These are phyloP conservation scores for Echinosophora koreensis DNA, from an alignment of 306 rosid species.

Conservation along the genomic window DNA sequence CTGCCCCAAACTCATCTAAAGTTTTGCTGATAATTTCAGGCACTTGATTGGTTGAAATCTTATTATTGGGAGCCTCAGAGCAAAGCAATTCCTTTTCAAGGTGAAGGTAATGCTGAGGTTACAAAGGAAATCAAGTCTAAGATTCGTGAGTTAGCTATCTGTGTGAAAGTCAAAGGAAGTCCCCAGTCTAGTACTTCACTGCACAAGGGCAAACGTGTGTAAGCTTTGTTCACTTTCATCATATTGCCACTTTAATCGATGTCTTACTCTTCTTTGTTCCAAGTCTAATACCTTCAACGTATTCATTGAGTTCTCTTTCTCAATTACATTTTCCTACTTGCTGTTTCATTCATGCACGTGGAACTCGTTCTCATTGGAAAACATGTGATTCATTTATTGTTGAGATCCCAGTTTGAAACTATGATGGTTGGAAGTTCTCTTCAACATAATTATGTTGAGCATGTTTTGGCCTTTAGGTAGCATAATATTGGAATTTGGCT, in stretches of 20 bases:
- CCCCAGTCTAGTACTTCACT: conserved; percentile 47
- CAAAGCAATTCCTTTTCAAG: conserved; percentile 82
- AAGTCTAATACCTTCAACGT: background rate
- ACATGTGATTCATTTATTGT: background rate
- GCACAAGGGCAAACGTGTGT: conserved; percentile 72
- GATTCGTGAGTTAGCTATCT: conserved; percentile 66
- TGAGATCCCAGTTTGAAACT: conserved; percentile 28
- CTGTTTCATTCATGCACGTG: background rate
- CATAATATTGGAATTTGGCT: background rate
- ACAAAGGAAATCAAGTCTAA: conserved; percentile 70
- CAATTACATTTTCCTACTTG: background rate
- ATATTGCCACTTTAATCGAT: conserved; percentile 9
- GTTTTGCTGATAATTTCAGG: conserved; percentile 64
- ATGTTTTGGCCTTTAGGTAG: background rate
- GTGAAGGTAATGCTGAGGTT: conserved; percentile 56
- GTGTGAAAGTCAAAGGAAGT: conserved; percentile 60
- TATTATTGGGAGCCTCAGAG: conserved; percentile 97
- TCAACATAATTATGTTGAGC: background rate
- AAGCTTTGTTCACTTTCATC: conserved; percentile 41
- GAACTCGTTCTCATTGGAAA: conserved; percentile 6
- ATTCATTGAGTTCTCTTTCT: conserved; percentile 14
- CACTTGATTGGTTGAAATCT: conserved; percentile 90
- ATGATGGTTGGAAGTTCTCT: conserved; percentile 18
- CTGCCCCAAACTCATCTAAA: no score
- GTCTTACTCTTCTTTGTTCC: conserved; percentile 9